These are phyloP conservation scores for Pseudogymnoascus sp. DNA, from an alignment of 2,329 filamentous ascomycete species.

Conservation along the genomic window DNA sequence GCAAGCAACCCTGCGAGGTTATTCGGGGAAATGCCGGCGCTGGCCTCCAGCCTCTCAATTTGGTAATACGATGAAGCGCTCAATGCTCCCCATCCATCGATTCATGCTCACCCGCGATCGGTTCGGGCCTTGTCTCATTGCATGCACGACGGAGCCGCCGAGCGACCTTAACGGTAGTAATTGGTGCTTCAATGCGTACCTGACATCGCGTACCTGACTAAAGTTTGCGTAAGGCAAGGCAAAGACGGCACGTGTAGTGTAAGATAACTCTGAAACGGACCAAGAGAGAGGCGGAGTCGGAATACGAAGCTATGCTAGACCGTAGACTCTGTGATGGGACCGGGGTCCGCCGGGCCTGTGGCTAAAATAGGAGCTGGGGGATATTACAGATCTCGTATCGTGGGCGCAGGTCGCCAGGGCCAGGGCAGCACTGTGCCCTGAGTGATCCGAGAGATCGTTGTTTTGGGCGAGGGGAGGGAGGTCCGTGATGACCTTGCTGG, in stretches of 20 bases:
- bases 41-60: not conserved
- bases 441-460: not conserved
- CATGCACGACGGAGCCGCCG: not conserved
- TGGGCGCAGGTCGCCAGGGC: not conserved
- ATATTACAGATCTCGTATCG: slow-evolving; percentile 8
- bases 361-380: slow-evolving; percentile 1
- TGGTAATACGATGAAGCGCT: not conserved
- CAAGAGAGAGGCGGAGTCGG: not conserved
- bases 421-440: not conserved
- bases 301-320: not conserved
- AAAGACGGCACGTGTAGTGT: not conserved
- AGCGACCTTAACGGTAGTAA: not conserved
- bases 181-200: not conserved
- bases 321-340: not conserved
- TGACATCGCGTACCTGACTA: not conserved
- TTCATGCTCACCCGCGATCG: not conserved
- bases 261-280: not conserved
- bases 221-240: not conserved
- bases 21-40: not conserved
- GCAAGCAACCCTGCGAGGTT: not conserved
- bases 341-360: not conserved
- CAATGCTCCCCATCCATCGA: not conserved
- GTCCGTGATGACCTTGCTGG: not conserved
- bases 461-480: not conserved
- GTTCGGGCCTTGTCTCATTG: not conserved